Evolutionary conservation across 192 early-diverging fungal species (phyloP), one percentile per base, ranked within the genome.

Genomic region (Rhizoclosmatium globosum): DNA sequence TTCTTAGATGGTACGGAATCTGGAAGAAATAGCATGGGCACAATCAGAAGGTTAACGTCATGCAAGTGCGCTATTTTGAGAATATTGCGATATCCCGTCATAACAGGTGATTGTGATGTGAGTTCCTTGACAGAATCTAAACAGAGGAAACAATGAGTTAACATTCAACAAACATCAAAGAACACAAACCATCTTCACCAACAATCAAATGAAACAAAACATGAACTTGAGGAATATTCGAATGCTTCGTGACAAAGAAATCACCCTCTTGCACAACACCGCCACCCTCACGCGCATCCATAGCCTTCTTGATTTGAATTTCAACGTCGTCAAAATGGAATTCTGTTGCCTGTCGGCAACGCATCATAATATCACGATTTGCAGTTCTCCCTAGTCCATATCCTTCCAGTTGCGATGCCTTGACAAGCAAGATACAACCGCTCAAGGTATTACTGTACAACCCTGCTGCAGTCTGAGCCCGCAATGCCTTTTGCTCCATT

Each of bases 161-260:
- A 31, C 31, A 83, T 75, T 66, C 77, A 91, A 31, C 31, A 31
- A 31, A 31, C 31, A 31, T 31, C 31, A 31, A 31, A 0, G 31
- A 31, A 31, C 31, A 31, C 31, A 31, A 31, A 31, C 91, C 81
- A 58, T 86, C 82, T 38, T 85, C 85, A 42, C 84, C 86, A 65
- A 93, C 85, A 57, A 95, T 83, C 57, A 95, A 79, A 64, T 94
- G 93, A 78, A 94, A 95, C 45, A 92, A 89, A 2, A 92, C 86
- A 70, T 95, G 93, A 23, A 89, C 82, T 62, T 90, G 77, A 6
- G 92, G 92, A 39, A 95, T 53, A 74, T 95, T 94, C 23, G 92
- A 93, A 79, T 95, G 94, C 42, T 85, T 74, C 15, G 94, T 94
- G 19, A 94, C 82, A 57, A 95, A 89, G 78, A 94, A 92, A 61